Percentiles rank a stretch among this genome's conserved stretches.
Conservation (phyloP, 192 early-diverging fungal species). For the Coemansia sp. region DNA sequence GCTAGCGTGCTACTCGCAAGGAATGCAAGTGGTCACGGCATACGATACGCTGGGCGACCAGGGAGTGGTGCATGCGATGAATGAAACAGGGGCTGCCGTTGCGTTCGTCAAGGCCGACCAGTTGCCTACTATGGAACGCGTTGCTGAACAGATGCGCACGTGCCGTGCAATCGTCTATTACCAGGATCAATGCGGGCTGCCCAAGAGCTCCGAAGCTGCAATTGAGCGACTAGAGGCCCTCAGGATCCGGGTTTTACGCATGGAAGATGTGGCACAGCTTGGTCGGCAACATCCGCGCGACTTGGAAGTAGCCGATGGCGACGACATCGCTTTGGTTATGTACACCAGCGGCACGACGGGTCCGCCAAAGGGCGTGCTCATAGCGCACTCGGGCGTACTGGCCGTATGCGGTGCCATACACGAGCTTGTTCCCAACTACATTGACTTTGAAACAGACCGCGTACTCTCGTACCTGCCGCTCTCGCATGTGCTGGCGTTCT, state of each 20-base stretch:
- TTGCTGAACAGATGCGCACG: conserved; percentile 28
- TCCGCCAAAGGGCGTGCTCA: conserved; percentile 87
- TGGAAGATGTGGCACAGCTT: conserved; percentile 66
- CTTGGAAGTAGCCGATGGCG: conserved; percentile 63
- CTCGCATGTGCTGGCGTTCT: conserved; percentile 88
- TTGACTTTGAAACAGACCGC: conserved; percentile 58
- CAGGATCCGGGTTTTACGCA: conserved; percentile 51
- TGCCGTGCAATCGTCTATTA: conserved; percentile 59
- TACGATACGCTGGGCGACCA: conserved; percentile 84
- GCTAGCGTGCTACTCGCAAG: conserved; percentile 64
- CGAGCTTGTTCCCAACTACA: conserved; percentile 34
- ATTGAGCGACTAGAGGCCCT: conserved; percentile 52
- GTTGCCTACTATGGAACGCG: conserved; percentile 28
- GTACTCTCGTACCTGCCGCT: conserved; percentile 84
- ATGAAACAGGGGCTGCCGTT: conserved; percentile 70
- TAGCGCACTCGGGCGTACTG: conserved; percentile 82
- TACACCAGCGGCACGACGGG: conserved; percentile 91
- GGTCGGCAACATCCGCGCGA: conserved; percentile 68
- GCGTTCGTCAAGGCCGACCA: conserved; percentile 63
- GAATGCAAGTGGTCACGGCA: conserved; percentile 76
- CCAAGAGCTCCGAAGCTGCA: conserved; percentile 46
- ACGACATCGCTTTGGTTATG: conserved; percentile 86
- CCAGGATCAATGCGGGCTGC: conserved; percentile 36
- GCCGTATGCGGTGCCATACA: conserved; percentile 61
- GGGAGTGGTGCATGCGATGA: conserved; percentile 80